A percentile compares a stretch with the other conserved stretches of the same genome.
These are phyloP conservation scores for Paramecium caudatum DNA, from an alignment of 73 alveolate genomes.

Conservation along the genomic window DNA sequence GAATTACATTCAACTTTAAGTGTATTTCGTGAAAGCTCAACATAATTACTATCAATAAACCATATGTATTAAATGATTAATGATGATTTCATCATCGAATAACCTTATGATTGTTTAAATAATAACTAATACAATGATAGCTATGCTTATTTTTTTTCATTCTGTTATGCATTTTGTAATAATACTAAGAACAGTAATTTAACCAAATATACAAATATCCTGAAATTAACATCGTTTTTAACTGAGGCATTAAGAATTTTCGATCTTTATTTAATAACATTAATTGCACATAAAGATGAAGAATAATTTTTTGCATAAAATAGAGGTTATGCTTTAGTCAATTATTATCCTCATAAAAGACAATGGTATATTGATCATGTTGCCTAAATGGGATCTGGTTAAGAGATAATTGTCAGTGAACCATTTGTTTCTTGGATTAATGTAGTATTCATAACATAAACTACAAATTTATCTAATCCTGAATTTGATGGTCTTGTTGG, in stretches of 20 bases:
- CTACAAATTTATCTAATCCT: neutral
- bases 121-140: neutral
- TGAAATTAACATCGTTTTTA: conserved; percentile 39
- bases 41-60: conserved; percentile 15
- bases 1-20: neutral
- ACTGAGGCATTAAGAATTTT: neutral
- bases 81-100: neutral
- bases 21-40: neutral
- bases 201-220: neutral
- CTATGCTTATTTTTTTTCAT: conserved; percentile 11
- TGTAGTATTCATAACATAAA: conserved; percentile 1
- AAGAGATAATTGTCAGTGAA: neutral
- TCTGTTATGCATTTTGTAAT: conserved; percentile 26
- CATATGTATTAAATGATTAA: neutral
- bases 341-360: conserved; percentile 41
- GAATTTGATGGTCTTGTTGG: conserved; percentile 8
- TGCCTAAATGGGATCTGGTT: conserved; percentile 3
- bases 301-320: conserved; percentile 12
- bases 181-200: neutral
- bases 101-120: conserved; percentile 29
- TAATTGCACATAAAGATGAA: neutral
- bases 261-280: neutral
- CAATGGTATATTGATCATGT: conserved; percentile 60
- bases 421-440: conserved; percentile 43
- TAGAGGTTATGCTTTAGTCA: neutral